Evolutionary conservation across 495 filamentous ascomycete species (phyloP).

Genomic region (Penicillium salamii): DNA sequence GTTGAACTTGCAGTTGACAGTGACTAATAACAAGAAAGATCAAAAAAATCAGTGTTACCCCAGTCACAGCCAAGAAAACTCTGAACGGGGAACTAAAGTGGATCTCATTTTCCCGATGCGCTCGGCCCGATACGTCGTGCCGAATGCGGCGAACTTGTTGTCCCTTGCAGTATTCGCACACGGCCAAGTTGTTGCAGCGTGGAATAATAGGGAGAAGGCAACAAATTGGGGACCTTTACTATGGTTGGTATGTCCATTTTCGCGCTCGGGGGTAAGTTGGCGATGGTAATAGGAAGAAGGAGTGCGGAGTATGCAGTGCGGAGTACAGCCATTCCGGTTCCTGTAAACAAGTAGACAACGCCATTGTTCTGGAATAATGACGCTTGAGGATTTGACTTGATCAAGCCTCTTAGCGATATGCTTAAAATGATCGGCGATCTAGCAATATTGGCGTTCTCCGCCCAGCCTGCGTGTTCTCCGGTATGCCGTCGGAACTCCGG

Average conservation of each 20-base stretch:
- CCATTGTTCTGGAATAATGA: neutral
- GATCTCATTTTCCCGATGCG: neutral
- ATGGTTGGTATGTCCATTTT: too few species aligned
- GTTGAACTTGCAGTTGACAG: neutral
- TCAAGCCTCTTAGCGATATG: neutral
- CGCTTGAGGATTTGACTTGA: too few species aligned
- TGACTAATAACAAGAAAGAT: neutral
- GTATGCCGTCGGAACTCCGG: neutral
- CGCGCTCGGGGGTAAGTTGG: too few species aligned
- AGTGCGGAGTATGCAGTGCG: too few species aligned
- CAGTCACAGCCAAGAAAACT: neutral
- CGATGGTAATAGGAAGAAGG: too few species aligned
- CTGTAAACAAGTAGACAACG: too few species aligned
- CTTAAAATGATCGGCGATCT: neutral
- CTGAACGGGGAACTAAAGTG: conserved; percentile 6
- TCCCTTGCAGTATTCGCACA: too few species aligned
- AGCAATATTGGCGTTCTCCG: neutral
- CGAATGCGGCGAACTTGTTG: neutral
- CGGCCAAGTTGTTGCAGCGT: neutral
- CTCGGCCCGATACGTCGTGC: neutral
- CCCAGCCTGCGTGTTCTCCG: neutral
- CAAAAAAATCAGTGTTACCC: neutral
- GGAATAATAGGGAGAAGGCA: neutral
- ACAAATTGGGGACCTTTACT: too few species aligned
- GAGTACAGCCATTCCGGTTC: too few species aligned